Evolutionary conservation across 352 stramenopile species (phyloP), one percentile per base, ranked within the genome.

Genomic region (Pythium volutum): DNA sequence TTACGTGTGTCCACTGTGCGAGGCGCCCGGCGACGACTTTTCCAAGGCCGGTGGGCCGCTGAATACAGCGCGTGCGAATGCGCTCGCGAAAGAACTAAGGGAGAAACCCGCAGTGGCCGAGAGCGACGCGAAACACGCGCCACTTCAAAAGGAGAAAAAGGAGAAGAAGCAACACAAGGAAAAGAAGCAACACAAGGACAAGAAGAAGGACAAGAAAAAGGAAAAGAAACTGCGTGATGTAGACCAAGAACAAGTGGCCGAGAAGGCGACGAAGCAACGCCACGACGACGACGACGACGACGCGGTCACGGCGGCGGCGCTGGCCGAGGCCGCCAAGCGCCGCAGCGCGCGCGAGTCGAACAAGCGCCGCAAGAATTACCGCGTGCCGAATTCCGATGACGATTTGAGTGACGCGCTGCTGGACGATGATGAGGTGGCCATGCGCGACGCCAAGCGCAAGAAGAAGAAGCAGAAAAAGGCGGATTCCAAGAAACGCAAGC

Each of bases 1-100:
- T 56, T 96, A 94, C 70, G 80, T 96, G 42, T 96, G 87, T 41
- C 87, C 87, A 46, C 69, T 96, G 8, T 96, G 87, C 51, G 87
- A 96, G 70, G 61, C 53, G 8, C 70, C 84, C 1, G 63, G 57
- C 49, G 87, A 95, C 62, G 82, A 95, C 59, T 93, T 79, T 50
- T 70, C 62, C 18, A 60, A 69, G 43, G 69, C 84, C 53, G 88
- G 75, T 49, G 80, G 59, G 14, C 57, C 84, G 41, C 77, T 83
- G 8, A 95, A 95, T 69, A 95, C 87, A 49, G 66, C 66, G 27
- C 64, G 85, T 18, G 87, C 87, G 62, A 95, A 95, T 64, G 72
- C 73, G 29, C 65, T 83, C 31, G 77, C 73, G 63, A 81, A 76
- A 50, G 71, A 65, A 20, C 36, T 80, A 60, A 78, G 80, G 27